Evolutionary conservation across 768 basidiomycete genomes (phyloP), one percentile per base, ranked within the genome.

Genomic region (Clavaria fumosa): DNA sequence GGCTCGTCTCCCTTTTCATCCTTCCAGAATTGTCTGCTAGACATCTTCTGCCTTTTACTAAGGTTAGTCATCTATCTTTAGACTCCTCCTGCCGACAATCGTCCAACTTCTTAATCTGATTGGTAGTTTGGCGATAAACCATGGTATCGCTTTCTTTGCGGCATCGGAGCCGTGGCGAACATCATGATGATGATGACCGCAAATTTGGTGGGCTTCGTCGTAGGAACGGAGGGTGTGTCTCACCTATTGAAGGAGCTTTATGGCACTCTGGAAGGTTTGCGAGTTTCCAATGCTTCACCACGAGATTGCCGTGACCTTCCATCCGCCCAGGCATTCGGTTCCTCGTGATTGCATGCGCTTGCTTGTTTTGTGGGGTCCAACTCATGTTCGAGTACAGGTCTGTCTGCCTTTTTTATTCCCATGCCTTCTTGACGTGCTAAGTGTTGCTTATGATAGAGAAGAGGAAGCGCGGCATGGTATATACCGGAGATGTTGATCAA

Each of bases 371-470:
- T 15, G 85, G 69, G 2, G 75, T 72, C 1, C 93, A 97, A 50
- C 53, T 93, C 31, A 95, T 96, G 93, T 88, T 97, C 42, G 93
- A 97, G 50, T 97, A 97, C 56, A 63, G 86, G 85, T 81, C 45
- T 14, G 77, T 61, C 3, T 23, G 40, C 34, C 12, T 17, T 14
- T 39, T 9, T 31, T 19, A 34, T 24, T n/a, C 17, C 39, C 14
- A 17, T 27, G 39, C 39, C 42, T 28, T 37, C 31, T 39, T n/a
- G 5, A 12, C 9, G 18, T 21, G 26, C 28, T 33, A 23, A 34
- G 14, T 17, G 27, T 22, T 28, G 26, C 14, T 21, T 35, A 42
- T 43, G 35, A 17, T 46, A 78, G 83, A 36, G 80, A 82, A 53
- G 80, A 83, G 52, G 83, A 86, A 52, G 63, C 65, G 50, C 58